A percentile compares a stretch with the other conserved stretches of the same genome.
Evolutionary conservation across 2,329 filamentous ascomycete genomes (phyloP).

Genomic region (Trichoderma citrinoviride): DNA sequence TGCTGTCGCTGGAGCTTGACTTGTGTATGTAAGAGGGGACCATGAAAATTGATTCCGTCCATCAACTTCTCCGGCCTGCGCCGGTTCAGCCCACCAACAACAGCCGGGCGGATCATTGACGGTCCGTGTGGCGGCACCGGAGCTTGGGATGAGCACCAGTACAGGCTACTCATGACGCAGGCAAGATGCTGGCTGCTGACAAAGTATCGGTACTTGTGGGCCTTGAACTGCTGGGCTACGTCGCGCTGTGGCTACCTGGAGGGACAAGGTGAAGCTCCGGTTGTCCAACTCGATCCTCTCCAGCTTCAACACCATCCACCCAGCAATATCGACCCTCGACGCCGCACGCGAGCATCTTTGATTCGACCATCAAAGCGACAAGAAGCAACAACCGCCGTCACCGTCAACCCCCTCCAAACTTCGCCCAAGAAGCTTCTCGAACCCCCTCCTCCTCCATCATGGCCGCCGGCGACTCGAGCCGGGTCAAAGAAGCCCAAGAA

Average conservation of each 20-base stretch:
- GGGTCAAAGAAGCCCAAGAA: slow-evolving; percentile 87
- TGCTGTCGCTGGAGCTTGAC: neutral
- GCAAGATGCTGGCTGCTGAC: neutral
- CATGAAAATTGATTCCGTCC: slow-evolving; percentile 6
- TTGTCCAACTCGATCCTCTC: slow-evolving; percentile 15
- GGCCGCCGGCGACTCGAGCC: slow-evolving; percentile 57
- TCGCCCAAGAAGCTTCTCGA: neutral
- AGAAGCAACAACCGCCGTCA: neutral
- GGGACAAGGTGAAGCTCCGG: slow-evolving; percentile 21
- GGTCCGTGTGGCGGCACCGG: slow-evolving; percentile 13
- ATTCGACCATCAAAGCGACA: neutral
- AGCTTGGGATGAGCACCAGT: neutral
- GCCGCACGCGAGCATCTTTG: neutral
- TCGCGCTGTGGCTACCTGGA: slow-evolving; percentile 40
- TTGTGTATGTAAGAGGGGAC: slow-evolving; percentile 12
- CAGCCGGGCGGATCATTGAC: slow-evolving; percentile 22
- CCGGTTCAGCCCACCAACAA: slow-evolving; percentile 10
- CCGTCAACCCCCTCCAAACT: neutral
- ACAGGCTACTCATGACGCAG: neutral
- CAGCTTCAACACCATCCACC: slow-evolving; percentile 1
- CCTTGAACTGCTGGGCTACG: slow-evolving; percentile 5
- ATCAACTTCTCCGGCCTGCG: slow-evolving; percentile 14
- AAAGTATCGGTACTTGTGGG: neutral
- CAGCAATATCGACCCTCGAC: neutral
- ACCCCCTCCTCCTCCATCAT: slow-evolving; percentile 36